Percentiles rank a stretch among this genome's conserved stretches.
Evolutionary conservation across 805 yeast species (phyloP).

Genomic region (Candida saitoana): DNA sequence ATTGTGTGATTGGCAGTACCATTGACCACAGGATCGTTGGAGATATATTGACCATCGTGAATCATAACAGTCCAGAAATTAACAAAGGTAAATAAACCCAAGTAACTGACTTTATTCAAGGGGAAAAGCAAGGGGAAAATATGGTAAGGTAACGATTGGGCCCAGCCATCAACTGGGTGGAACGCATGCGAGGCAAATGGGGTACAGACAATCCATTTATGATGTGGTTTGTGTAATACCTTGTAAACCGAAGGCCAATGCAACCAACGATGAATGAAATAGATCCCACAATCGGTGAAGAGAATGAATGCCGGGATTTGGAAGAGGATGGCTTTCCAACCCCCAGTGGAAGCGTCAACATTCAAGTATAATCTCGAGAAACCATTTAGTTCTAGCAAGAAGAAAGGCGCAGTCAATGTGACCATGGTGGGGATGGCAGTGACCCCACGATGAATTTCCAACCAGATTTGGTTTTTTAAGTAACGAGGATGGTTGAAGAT

Average conservation of each 20-base stretch:
- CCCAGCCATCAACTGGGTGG: slow-evolving; percentile 96
- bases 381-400: slow-evolving; percentile 78
- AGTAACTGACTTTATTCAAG: slow-evolving; percentile 79
- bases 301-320: slow-evolving; percentile 79
- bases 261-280: slow-evolving; percentile 85
- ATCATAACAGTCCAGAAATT: slow-evolving; percentile 98
- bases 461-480: slow-evolving; percentile 84
- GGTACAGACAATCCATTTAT: slow-evolving; percentile 98
- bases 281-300: slow-evolving; percentile 92
- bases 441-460: slow-evolving; percentile 76
- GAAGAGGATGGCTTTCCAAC: slow-evolving; percentile 56
- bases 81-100: slow-evolving; percentile 80
- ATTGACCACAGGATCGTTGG: slow-evolving; percentile 89
- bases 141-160: slow-evolving; percentile 92
- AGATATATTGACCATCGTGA: slow-evolving; percentile 94
- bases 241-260: slow-evolving; percentile 92
- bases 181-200: slow-evolving; percentile 98
- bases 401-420: slow-evolving; percentile 82
- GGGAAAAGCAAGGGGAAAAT: slow-evolving; percentile 90
- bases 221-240: slow-evolving; percentile 91
- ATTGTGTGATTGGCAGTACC: slow-evolving; percentile 99
- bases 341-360: slow-evolving; percentile 59
- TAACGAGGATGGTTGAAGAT: slow-evolving; percentile 95
- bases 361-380: slow-evolving; percentile 73
- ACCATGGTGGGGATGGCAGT: slow-evolving; percentile 91